These are phyloP conservation scores for Tricholoma sp. DNA, from an alignment of 768 basidiomycete genomes.

Conservation along the genomic window DNA sequence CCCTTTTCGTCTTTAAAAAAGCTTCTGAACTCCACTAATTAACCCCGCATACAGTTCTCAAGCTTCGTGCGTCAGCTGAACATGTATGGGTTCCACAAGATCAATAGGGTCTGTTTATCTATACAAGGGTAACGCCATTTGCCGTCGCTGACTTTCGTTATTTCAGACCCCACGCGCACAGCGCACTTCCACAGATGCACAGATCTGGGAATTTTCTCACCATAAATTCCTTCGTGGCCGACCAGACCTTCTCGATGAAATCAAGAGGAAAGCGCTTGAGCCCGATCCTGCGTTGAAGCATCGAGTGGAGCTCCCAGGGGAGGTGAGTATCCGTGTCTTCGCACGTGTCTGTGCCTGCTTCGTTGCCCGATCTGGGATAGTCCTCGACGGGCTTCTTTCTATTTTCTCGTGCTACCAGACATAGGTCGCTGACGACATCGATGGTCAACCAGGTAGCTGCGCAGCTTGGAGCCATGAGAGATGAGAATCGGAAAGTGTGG, in stretches of 20 bases:
- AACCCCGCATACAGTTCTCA: conserved; percentile 55
- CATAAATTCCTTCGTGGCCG: conserved; percentile 80
- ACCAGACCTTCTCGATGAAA: conserved; percentile 77
- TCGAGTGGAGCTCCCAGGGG: conserved; percentile 76
- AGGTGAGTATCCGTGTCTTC: conserved; percentile 41
- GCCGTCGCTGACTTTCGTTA: neutral
- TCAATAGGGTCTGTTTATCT: conserved; percentile 62
- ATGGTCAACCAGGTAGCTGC: conserved; percentile 40
- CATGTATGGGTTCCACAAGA: conserved; percentile 97
- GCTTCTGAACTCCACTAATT: neutral
- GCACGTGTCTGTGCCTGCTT: neutral
- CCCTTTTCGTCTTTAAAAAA: neutral
- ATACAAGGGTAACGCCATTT: neutral
- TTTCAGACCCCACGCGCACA: conserved; percentile 75
- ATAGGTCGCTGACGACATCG: conserved; percentile 5
- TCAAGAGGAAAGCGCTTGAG: conserved; percentile 82
- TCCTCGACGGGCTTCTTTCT: neutral
- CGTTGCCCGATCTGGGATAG: no score
- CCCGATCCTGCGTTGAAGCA: conserved; percentile 69
- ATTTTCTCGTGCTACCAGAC: conserved; percentile 1
- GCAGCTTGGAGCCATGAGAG: conserved; percentile 64
- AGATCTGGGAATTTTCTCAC: conserved; percentile 89
- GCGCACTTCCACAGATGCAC: conserved; percentile 72
- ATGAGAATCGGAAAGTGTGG: conserved; percentile 65
- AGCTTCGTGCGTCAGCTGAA: conserved; percentile 93